Evolutionary conservation across 768 basidiomycete species (phyloP).

Genomic region (Pulveroboletus ravenelii): DNA sequence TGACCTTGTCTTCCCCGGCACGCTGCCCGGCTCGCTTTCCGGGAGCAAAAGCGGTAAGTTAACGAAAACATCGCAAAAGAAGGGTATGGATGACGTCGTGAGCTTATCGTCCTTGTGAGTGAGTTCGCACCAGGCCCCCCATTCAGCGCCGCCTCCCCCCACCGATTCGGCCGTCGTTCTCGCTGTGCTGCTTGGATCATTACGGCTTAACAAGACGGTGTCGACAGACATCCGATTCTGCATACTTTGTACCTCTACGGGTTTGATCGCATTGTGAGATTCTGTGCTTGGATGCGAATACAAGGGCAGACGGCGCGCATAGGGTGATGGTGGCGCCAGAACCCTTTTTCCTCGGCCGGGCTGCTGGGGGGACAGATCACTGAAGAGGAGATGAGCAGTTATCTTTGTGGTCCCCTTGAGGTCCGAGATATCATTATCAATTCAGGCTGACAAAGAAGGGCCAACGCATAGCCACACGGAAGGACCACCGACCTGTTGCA

Average conservation of each 20-base stretch:
- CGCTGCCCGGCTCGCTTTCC: conserved; percentile 36
- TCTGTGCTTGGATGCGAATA: conserved; percentile 47
- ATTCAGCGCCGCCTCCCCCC: conserved; percentile 52
- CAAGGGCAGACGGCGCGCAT: conserved; percentile 56
- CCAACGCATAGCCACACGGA: background rate
- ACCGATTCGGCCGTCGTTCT: conserved; percentile 38
- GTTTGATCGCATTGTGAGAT: conserved; percentile 17
- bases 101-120: conserved; percentile 45
- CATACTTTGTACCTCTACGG: conserved; percentile 34
- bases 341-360: conserved; percentile 16
- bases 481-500: conserved; percentile 46
- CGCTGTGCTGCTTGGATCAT: conserved; percentile 33
- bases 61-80: conserved; percentile 52
- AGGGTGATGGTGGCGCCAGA: conserved; percentile 49
- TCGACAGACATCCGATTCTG: conserved; percentile 40
- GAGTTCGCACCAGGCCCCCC: conserved; percentile 51
- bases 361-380: conserved; percentile 36
- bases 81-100: conserved; percentile 45
- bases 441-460: background rate
- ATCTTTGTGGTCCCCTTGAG: conserved; percentile 43
- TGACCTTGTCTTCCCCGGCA: conserved; percentile 8
- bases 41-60: conserved; percentile 48
- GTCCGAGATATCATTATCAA: background rate
- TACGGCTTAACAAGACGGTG: conserved; percentile 35
- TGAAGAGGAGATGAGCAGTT: conserved; percentile 54